Evolutionary conservation across 768 basidiomycete genomes (phyloP).

Genomic region (Lactarius psammicola): DNA sequence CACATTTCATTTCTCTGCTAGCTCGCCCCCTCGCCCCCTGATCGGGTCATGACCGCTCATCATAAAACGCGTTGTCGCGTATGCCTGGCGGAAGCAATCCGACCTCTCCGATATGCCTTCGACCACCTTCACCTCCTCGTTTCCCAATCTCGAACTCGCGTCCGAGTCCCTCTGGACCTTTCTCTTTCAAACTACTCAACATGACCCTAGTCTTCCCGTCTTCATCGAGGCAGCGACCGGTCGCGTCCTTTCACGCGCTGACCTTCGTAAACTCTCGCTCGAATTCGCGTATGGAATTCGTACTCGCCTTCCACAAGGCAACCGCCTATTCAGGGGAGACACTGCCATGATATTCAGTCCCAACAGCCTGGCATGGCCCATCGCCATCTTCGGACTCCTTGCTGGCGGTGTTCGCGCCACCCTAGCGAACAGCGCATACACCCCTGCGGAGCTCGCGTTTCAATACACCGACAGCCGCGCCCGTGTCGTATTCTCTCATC

Average conservation of each 20-base stretch:
- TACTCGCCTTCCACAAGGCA: slow-evolving; percentile 32
- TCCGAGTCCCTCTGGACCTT: slow-evolving; percentile 28
- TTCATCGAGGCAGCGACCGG: slow-evolving; percentile 68
- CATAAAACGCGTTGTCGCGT: background rate
- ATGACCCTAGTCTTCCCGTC: slow-evolving; percentile 39
- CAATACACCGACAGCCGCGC: slow-evolving; percentile 72
- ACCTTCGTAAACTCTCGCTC: slow-evolving; percentile 53
- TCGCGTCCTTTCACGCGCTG: slow-evolving; percentile 52
- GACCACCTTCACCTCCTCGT: slow-evolving; percentile 8
- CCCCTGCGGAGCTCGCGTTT: slow-evolving; percentile 61
- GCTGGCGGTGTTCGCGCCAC: slow-evolving; percentile 70
- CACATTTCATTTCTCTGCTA: background rate
- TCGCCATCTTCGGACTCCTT: slow-evolving; percentile 46
- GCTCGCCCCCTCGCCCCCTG: background rate
- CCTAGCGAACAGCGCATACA: slow-evolving; percentile 72
- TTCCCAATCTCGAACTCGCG: slow-evolving; percentile 24
- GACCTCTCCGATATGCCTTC: slow-evolving; percentile 26
- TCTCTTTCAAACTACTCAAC: slow-evolving; percentile 18
- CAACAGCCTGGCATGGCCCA: slow-evolving; percentile 60
- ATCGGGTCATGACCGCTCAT: background rate
- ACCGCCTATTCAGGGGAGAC: slow-evolving; percentile 47
- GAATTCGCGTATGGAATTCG: slow-evolving; percentile 58
- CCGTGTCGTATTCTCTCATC: slow-evolving; percentile 59
- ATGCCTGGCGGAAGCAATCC: background rate
- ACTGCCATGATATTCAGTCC: slow-evolving; percentile 65